phyloP scores from a whole-genome alignment of 192 early-diverging fungal species.

The Cetraspora pellucida region DNA sequence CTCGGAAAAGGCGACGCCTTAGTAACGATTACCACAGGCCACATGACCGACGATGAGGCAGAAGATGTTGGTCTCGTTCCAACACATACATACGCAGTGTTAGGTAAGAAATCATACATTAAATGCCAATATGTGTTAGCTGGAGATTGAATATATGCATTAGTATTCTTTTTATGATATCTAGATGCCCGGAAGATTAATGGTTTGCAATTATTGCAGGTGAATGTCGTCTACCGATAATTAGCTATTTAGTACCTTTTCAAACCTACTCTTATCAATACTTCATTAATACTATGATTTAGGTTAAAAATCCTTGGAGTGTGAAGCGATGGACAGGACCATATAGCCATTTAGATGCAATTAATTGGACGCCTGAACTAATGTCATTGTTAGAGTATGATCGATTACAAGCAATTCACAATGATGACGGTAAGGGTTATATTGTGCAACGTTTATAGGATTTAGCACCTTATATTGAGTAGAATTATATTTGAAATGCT shows the following conservation, averaged over 20 bases:
- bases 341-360: constrained; percentile 65
- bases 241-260: neutral
- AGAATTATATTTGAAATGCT: neutral
- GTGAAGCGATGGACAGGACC: constrained; percentile 83
- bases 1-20: constrained; percentile 60
- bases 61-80: constrained; percentile 75
- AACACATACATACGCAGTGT: constrained; percentile 88
- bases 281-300: neutral
- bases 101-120: constrained; percentile 46
- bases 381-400: constrained; percentile 73
- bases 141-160: constrained; percentile 35
- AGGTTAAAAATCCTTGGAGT: constrained; percentile 91
- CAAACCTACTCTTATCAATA: neutral
- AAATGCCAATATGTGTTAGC: too few species aligned
- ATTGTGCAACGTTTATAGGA: neutral
- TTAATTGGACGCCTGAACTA: constrained; percentile 72
- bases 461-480: neutral
- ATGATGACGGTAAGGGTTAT: constrained; percentile 71
- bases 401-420: constrained; percentile 59
- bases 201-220: constrained; percentile 72
- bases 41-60: constrained; percentile 67
- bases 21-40: constrained; percentile 84
- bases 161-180: neutral
- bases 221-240: neutral
- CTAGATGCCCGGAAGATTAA: constrained; percentile 61